These are phyloP conservation scores for Ajuga reptans DNA, from an alignment of 305 asterid genomes.

Conservation along the genomic window DNA sequence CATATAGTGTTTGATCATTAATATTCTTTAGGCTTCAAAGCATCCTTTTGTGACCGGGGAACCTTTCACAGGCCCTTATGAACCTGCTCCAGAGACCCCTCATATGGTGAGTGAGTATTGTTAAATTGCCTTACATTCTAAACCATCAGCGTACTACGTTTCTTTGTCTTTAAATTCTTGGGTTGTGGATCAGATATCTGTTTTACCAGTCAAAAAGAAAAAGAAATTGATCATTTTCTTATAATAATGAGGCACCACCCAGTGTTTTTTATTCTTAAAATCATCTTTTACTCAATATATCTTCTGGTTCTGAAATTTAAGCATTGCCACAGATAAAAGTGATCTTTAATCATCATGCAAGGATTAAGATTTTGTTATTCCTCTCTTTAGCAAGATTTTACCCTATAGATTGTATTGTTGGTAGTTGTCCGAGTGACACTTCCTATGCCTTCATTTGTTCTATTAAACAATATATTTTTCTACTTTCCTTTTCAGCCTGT, in stretches of 20 bases:
- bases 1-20: conserved; percentile 24
- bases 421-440: conserved; percentile 2
- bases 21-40: conserved; percentile 65
- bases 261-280: not conserved
- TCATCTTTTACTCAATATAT: not conserved
- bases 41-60: conserved; percentile 99
- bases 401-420: not conserved
- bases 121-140: conserved; percentile 14
- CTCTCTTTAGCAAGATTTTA: conserved; percentile 11
- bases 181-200: not conserved
- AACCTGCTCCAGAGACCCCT: conserved; percentile 86
- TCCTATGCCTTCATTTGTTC: conserved; percentile 10
- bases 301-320: conserved; percentile 14
- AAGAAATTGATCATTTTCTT: not conserved
- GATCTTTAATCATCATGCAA: conserved; percentile 1
- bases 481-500: conserved; percentile 52
- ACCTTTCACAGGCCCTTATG: conserved; percentile 76
- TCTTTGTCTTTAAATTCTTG: conserved; percentile 10
- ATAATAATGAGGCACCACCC: not conserved
- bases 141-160: not conserved
- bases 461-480: not conserved
- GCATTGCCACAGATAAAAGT: conserved; percentile 6
- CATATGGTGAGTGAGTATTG: conserved; percentile 61
- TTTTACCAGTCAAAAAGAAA: not conserved
- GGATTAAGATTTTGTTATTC: conserved; percentile 6